Evolutionary conservation across 73 alveolate species (phyloP), one percentile per base, ranked within the genome.

Genomic region (Paramecium tetraurelia): DNA sequence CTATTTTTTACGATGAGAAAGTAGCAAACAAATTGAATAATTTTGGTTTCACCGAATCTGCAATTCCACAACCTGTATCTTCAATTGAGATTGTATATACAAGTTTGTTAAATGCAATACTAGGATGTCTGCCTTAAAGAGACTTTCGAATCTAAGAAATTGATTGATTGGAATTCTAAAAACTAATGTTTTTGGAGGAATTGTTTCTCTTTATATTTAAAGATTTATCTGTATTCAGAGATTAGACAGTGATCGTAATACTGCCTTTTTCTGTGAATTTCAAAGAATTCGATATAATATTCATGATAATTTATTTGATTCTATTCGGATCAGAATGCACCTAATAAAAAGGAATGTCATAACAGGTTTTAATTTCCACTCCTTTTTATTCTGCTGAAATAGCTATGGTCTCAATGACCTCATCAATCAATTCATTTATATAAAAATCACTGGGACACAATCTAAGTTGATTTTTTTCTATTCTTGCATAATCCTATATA

Each of bases 1-100:
- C 46, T 20, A 48, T 57, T 21, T 92, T 92, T 16, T 90, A 7
- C 5, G 43, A 33, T 20, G 86, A 70, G 16, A 92, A 80, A 6
- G 95, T 75, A 43, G 92, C 92, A 41, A 53, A 92, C 83, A 92
- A 27, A 5, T 92, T 80, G 36, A 92, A 92, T 38, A 92, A 43
- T 24, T 92, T 20, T 12, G 95, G 80, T 35, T 83, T 38, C 1
- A 80, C 68, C 16, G 41, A 21, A 36, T 83, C 86, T 3, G 95
- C 29, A 29, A 92, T 92, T 12, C 95, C 95, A 22, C 86, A 48
- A 80, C 95, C 95, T 27, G 95, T 80, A 63, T 92, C 95, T 11
- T 29, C 59, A 33, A 92, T 89, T 27, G 95, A 31, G 29, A 80
- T 72, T 40, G 57, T 16, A 72, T 72, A 72, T 12, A 72, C 46